Base-by-base conservation (phyloP, 2,329 filamentous ascomycete genomes). In the Decorospora gaudefroyi region DNA sequence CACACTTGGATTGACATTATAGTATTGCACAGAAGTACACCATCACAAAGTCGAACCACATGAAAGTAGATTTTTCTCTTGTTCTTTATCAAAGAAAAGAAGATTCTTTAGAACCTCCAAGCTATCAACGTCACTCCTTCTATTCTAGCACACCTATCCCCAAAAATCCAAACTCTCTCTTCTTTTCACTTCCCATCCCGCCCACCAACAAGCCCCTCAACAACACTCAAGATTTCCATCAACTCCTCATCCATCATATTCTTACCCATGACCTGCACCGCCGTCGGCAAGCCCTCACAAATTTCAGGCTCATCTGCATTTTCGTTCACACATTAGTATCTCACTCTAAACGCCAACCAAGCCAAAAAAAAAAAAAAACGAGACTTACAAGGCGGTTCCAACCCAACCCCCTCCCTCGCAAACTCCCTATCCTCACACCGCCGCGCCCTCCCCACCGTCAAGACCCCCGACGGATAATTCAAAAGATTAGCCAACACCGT, bases 401-500 rank as follows among this genome's bases (percentile, higher is more conserved):
- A 72, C 4, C 32, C 38, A 4, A 65, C 63, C 2, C 53, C 54
- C 1, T 57, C 44, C 19, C 58, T 56, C 13, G 63, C 17, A 33
- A 72, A 72, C 4, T 56, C 46, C 9, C 42, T 60, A 47, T 79
- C 78, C 17, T 70, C 45, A 4, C 64, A 59, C 40, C 72, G 74
- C 0, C 73, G 68, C 2, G 74, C 75, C 11, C 63, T 71, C 2
- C 70, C 65, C 42, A 70, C 76, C 0, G 75, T 76, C 37, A 82
- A 66, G 2, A 78, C 71, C 6, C 74, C 78, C 3, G 76, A 72
- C 3, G 78, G 78, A 54, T 77, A 80, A 60, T 82, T 76, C 4
- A 82, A 52, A 6, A 81, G 15, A 46, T 82, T 84, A 59, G 73
- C 73, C 19, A 81, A 47, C 12, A 74, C 57, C 0, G 79, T 81